A percentile compares a stretch with the other conserved stretches of the same genome.
phyloP scores from a whole-genome alignment of 768 basidiomycete species.

The Jaapia argillacea region DNA sequence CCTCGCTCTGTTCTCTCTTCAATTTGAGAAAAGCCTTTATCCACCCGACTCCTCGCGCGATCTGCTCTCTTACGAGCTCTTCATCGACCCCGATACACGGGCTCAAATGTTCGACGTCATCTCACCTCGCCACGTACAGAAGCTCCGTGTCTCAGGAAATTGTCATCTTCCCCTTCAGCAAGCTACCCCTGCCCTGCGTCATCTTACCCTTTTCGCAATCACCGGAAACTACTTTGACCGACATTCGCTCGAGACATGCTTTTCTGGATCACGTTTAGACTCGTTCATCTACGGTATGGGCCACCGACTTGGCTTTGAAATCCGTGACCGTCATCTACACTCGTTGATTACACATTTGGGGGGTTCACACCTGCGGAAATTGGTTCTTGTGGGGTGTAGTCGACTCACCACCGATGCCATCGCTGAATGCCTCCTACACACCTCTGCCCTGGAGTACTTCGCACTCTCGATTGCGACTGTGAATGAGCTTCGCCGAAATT shows the following conservation, averaged over 20 bases:
- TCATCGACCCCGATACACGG: slow-evolving; percentile 20
- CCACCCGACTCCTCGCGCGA: slow-evolving; percentile 11
- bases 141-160: slow-evolving; percentile 26
- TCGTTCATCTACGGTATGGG: slow-evolving; percentile 25
- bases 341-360: slow-evolving; percentile 17
- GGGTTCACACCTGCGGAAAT: slow-evolving; percentile 14
- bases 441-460: slow-evolving; percentile 23
- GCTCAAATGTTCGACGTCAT: slow-evolving; percentile 20
- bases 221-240: slow-evolving; percentile 26
- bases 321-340: slow-evolving; percentile 23
- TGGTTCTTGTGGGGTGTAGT: slow-evolving; percentile 26
- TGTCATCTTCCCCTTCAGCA: slow-evolving; percentile 12
- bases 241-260: slow-evolving; percentile 15
- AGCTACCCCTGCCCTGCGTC: slow-evolving; percentile 14
- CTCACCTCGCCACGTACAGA: slow-evolving; percentile 13
- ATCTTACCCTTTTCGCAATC: slow-evolving; percentile 21
- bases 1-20: slow-evolving; percentile 8
- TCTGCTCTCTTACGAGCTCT: slow-evolving; percentile 23
- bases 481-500: slow-evolving; percentile 21
- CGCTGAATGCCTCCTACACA: slow-evolving; percentile 16
- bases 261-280: slow-evolving; percentile 20
- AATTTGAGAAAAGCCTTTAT: slow-evolving; percentile 29
- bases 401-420: slow-evolving; percentile 21
- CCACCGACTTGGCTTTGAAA: slow-evolving; percentile 24
- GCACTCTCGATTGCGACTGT: slow-evolving; percentile 25